Conservation (phyloP, 176 grass and related monocot genomes). For the Olyra latifolia region DNA sequence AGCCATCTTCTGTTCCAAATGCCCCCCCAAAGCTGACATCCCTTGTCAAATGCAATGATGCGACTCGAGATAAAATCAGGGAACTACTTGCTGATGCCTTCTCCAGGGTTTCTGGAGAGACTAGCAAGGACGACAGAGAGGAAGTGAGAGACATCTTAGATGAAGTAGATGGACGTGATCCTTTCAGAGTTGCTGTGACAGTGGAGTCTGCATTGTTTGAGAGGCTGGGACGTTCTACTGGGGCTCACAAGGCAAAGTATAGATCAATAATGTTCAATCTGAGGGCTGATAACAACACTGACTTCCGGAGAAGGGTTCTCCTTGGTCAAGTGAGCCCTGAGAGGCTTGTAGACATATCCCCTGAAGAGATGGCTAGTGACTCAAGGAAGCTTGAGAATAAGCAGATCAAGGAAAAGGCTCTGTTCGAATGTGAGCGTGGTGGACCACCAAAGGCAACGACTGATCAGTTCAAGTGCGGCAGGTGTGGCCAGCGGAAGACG, state of each 20-base stretch:
- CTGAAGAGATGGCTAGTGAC: constrained; percentile 83
- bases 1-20: constrained; percentile 35
- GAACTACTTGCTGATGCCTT: constrained; percentile 84
- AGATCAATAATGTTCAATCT: constrained; percentile 88
- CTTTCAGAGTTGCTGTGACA: constrained; percentile 71
- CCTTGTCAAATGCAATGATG: constrained; percentile 70
- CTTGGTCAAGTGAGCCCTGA: constrained; percentile 58
- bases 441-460: constrained; percentile 73
- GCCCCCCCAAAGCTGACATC: constrained; percentile 55
- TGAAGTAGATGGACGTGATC: constrained; percentile 68
- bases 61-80: constrained; percentile 60
- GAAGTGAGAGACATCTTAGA: constrained; percentile 67
- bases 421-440: constrained; percentile 72
- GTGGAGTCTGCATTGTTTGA: constrained; percentile 69
- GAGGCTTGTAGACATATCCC: constrained; percentile 45
- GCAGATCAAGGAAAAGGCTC: constrained; percentile 82
- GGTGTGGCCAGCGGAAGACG: constrained; percentile 74
- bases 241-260: constrained; percentile 73
- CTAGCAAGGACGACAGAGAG: constrained; percentile 58
- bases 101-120: constrained; percentile 63
- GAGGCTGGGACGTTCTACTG: constrained; percentile 66
- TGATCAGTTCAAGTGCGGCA: constrained; percentile 82
- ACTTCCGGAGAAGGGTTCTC: constrained; percentile 71
- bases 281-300: constrained; percentile 76
- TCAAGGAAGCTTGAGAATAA: constrained; percentile 62